Conservation (phyloP, 2,329 filamentous ascomycete species). For the Venturiaceae sp. region DNA sequence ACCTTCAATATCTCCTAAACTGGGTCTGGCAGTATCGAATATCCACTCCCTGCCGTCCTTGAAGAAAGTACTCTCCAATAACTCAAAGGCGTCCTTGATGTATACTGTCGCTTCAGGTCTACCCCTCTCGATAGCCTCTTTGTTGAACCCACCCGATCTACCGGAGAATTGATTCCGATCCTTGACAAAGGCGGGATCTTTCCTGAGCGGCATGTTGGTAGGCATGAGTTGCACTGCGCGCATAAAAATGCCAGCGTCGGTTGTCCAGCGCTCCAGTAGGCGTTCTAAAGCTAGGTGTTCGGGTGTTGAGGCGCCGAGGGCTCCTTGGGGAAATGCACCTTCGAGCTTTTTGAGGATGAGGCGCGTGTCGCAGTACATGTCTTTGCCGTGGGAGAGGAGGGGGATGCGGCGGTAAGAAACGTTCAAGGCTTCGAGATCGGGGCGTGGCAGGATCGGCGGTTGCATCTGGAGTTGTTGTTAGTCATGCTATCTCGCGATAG, state of each 20-base stretch:
- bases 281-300: conserved; percentile 37
- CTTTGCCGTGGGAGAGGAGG: conserved; percentile 53
- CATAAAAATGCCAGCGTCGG: conserved; percentile 49
- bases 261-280: conserved; percentile 46
- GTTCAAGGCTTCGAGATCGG: conserved; percentile 51
- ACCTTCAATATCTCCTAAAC: conserved; percentile 59
- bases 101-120: conserved; percentile 48
- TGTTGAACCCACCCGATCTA: conserved; percentile 24
- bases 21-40: conserved; percentile 40
- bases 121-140: conserved; percentile 27
- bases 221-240: conserved; percentile 48
- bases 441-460: conserved; percentile 56
- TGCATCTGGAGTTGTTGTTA: conserved; percentile 40
- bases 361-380: conserved; percentile 61
- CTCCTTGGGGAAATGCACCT: conserved; percentile 37
- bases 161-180: conserved; percentile 45
- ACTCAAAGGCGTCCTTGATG: conserved; percentile 42
- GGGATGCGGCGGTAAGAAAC: conserved; percentile 62
- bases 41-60: conserved; percentile 60
- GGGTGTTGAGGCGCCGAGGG: conserved; percentile 18
- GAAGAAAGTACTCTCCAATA: conserved; percentile 54
- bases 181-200: conserved; percentile 48
- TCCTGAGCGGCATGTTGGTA: conserved; percentile 40
- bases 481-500: background rate
- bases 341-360: conserved; percentile 60